Conservation (phyloP, 2,329 filamentous ascomycete genomes). For the Cryphonectria japonica region DNA sequence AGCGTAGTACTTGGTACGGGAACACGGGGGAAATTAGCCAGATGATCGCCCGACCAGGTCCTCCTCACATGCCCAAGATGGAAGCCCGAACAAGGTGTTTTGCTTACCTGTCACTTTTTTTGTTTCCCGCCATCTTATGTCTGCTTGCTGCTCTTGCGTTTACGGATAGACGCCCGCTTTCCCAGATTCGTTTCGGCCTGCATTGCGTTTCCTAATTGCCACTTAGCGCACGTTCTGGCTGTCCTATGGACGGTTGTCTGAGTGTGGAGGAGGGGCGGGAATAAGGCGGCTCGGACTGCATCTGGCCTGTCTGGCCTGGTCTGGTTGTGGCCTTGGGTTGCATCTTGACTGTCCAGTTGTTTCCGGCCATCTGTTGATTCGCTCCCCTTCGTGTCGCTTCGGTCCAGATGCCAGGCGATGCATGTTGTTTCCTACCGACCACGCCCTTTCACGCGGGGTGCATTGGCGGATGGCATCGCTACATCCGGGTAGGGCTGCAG, state of each 20-base stretch:
- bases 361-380: background rate
- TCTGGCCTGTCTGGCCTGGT: background rate
- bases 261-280: background rate
- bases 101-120: background rate
- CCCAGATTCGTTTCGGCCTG: background rate
- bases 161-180: background rate
- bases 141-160: background rate
- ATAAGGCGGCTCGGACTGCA: slow-evolving; percentile 2
- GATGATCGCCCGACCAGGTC: background rate
- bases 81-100: background rate
- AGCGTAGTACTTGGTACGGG: background rate
- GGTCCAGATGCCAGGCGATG: background rate
- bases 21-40: background rate
- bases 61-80: slow-evolving; percentile 1
- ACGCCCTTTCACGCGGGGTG: slow-evolving; percentile 13
- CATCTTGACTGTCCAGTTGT: background rate
- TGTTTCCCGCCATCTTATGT: background rate
- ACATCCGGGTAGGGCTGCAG: slow-evolving; percentile 29
- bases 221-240: background rate
- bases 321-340: background rate
- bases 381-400: background rate
- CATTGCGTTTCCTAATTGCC: background rate
- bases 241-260: background rate
- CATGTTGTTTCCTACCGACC: background rate
- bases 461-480: slow-evolving; percentile 11